A percentile compares a stretch with the other conserved stretches of the same genome.
Evolutionary conservation across 2,329 filamentous ascomycete genomes (phyloP).

Genomic region (Ampelomyces quisqualis): DNA sequence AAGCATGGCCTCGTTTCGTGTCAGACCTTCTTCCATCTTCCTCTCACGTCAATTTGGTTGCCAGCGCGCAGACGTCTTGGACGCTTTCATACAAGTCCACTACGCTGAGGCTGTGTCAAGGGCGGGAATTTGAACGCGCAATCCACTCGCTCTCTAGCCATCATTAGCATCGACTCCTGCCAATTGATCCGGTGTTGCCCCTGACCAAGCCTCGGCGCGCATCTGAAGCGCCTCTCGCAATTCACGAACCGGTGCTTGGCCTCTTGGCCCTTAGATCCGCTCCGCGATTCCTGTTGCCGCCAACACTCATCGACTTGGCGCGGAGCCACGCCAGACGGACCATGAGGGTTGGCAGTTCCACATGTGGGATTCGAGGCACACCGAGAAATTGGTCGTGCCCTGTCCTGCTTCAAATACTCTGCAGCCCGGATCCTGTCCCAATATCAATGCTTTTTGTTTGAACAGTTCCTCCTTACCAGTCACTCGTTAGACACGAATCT

Average conservation of each 20-base stretch:
- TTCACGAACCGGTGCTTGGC: slow-evolving; percentile 27
- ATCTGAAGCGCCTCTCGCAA: slow-evolving; percentile 26
- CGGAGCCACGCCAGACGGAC: slow-evolving; percentile 31
- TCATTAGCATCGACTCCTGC: slow-evolving; percentile 13
- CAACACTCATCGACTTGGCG: slow-evolving; percentile 37
- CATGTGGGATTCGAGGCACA: slow-evolving; percentile 26
- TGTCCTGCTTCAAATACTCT: slow-evolving; percentile 37
- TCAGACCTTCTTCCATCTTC: background rate
- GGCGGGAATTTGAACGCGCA: slow-evolving; percentile 23
- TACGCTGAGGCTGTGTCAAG: slow-evolving; percentile 31
- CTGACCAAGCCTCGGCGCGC: slow-evolving; percentile 40
- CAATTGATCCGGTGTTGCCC: slow-evolving; percentile 25
- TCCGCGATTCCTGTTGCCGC: slow-evolving; percentile 30
- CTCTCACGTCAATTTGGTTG: slow-evolving; percentile 6
- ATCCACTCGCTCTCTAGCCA: slow-evolving; percentile 20
- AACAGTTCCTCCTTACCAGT: slow-evolving; percentile 35
- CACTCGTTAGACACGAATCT: slow-evolving; percentile 40
- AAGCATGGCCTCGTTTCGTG: slow-evolving; percentile 7
- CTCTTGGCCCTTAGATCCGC: slow-evolving; percentile 31
- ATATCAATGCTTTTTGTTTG: slow-evolving; percentile 31
- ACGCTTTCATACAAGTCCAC: slow-evolving; percentile 4
- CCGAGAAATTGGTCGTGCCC: slow-evolving; percentile 33
- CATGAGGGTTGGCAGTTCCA: slow-evolving; percentile 43
- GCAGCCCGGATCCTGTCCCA: slow-evolving; percentile 18
- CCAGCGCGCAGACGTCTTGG: slow-evolving; percentile 2